Evolutionary conservation across 257 asterid genomes (phyloP), one percentile per base, ranked within the genome.

Genomic region (Verbascum thapsus): DNA sequence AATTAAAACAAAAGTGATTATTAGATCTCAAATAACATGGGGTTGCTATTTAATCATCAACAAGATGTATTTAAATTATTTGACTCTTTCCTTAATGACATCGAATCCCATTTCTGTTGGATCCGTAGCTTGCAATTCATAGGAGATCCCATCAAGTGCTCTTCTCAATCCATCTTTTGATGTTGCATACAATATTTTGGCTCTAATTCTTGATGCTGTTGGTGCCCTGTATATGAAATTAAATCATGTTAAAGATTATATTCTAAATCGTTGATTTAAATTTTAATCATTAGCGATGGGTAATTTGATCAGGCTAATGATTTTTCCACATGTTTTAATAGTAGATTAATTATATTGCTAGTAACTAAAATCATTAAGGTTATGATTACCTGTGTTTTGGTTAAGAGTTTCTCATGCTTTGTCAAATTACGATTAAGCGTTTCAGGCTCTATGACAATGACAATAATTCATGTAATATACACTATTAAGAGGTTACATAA

Each of bases 31-130:
- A n/a, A n/a, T n/a, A n/a, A 73, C 64, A 66, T 76, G 69, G 37
- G 62, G 13, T 11, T 51, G 63, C 53, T 26, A 68, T 7, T 64
- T 41, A 48, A 37, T 39, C n/a, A 66, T 26, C 8, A 49, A 32
- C 16, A 66, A 44, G 16, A 8, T 45, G 16, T 3, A 66, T 22
- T 42, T 38, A 18, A 56, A 45, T 58, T 57, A 80, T 65, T 78
- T 81, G 65, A 85, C 80, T 70, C 94, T 68, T 57, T 90, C 85
- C 75, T 82, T 74, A 23, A 90, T 90, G 50, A 90, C 78, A 72
- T 90, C 95, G 6, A 87, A 71, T 12, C 92, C 98, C 95, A 90
- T 90, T 77, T 88, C 98, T 5, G 95, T 82, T 42, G 96, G 95
- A 68, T 90, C 96, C 1, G 98, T 90, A 0, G 98, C 98, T 59